Base-by-base conservation (phyloP, 768 basidiomycete genomes). In the Pleurotus sapidus region DNA sequence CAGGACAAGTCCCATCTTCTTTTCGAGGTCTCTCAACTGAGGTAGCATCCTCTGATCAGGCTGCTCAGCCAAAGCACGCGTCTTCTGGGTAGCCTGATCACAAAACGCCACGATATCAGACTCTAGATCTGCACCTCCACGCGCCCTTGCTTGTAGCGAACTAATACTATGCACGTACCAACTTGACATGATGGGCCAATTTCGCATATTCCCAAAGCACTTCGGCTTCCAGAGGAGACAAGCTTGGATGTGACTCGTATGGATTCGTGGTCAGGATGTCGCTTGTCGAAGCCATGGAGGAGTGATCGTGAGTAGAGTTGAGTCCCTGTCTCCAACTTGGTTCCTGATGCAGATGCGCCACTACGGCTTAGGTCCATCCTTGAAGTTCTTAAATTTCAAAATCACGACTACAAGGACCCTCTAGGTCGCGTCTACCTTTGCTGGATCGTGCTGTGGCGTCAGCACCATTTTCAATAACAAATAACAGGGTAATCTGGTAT, bases 201-300 rank as follows among this genome's bases (percentile, higher is more conserved):
- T 93, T 93, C 27, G 92, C 91, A 68, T 96, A 96, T 69, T 97
- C 94, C 91, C 92, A 94, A 38, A 97, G 82, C 0, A 94, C 85
- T 38, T 91, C 84, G 5, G 89, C 83, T 69, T 97, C 91, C 4
- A 87, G 71, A 2, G 78, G 65, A 1, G 88, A 81, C 20, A 95
- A 74, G 60, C 78, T 79, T 0, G 87, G 81, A 65, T 95, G 85
- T 1, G 78, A 79, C 54, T 84, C 82, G 64, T 93, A 93, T 6
- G 91, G 91, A 63, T 93, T 93, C 43, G 70, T 64, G 4, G 75
- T 68, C 65, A 84, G 81, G 49, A 87, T 75, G 53, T 80, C 77
- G 64, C 66, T 69, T 38, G 51, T 23, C 64, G 47, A 43, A 64
- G 49, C 23, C 59, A 57, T 53, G 69, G 61, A 68, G 38, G 60